Percentiles rank a stretch among this genome's conserved stretches.
Conservation (phyloP, 805 yeast genomes). For the Candida quercuum region DNA sequence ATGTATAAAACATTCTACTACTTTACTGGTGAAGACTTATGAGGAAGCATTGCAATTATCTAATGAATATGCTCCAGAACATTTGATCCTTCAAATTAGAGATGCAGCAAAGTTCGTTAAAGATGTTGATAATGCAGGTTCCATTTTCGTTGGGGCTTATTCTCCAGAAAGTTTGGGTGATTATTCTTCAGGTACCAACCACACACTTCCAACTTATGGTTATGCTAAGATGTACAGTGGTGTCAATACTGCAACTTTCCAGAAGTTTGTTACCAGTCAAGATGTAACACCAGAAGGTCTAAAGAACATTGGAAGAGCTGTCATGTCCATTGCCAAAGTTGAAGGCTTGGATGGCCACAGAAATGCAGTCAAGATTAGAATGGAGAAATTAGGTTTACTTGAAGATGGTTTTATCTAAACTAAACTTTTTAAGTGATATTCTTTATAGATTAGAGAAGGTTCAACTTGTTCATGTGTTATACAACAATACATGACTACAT, state of each 20-base stretch:
- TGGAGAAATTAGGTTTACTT: slow-evolving; percentile 69
- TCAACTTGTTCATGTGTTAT: too few relatives aligned
- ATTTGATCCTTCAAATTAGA: slow-evolving; percentile 84
- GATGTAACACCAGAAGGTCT: slow-evolving; percentile 84
- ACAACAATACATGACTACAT: too few relatives aligned
- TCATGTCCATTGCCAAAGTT: slow-evolving; percentile 89
- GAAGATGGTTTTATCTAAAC: slow-evolving; percentile 28
- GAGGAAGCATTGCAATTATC: slow-evolving; percentile 85
- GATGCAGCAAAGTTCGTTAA: slow-evolving; percentile 70
- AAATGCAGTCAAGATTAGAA: slow-evolving; percentile 91
- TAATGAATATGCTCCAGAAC: slow-evolving; percentile 95
- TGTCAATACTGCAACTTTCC: slow-evolving; percentile 93
- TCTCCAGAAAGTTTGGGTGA: slow-evolving; percentile 99
- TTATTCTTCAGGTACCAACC: slow-evolving; percentile 97
- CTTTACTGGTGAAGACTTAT: slow-evolving; percentile 59
- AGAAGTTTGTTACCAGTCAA: slow-evolving; percentile 92
- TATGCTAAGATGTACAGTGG: slow-evolving; percentile 97
- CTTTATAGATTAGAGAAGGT: background rate
- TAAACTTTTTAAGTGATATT: too few relatives aligned
- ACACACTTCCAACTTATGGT: slow-evolving; percentile 97
- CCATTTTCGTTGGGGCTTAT: slow-evolving; percentile 92
- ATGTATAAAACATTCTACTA: slow-evolving; percentile 88
- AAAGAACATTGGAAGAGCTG: slow-evolving; percentile 88
- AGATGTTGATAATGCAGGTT: slow-evolving; percentile 86
- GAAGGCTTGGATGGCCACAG: slow-evolving; percentile 98